Percentiles rank a stretch among this genome's conserved stretches.
Conservation (phyloP, 1,284 basidiomycete genomes). For the Fomes fomentarius region DNA sequence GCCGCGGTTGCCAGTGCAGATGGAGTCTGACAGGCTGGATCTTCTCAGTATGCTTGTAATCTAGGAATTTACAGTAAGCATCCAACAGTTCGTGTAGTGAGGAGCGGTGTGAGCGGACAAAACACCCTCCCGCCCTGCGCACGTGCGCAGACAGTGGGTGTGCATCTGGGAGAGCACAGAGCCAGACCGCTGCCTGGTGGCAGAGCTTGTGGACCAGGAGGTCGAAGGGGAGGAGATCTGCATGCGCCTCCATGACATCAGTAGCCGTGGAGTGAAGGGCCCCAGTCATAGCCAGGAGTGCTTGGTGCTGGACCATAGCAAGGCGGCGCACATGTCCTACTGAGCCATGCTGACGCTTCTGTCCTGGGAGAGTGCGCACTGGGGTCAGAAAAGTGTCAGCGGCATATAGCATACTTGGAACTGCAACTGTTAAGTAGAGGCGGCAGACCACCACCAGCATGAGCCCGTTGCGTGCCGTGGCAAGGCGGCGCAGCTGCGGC, state of each 20-base stretch:
- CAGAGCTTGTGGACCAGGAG: conserved; percentile 25
- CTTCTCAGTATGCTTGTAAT: conserved; percentile 11
- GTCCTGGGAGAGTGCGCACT: no score
- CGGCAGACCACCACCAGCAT: not conserved
- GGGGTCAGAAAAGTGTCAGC: no score
- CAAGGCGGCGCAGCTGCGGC: conserved; percentile 27
- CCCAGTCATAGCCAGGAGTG: conserved; percentile 31
- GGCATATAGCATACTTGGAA: no score
- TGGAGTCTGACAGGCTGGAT: conserved; percentile 12
- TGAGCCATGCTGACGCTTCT: no score
- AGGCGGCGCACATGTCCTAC: no score
- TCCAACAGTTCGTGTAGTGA: conserved; percentile 27
- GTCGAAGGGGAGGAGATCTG: conserved; percentile 39
- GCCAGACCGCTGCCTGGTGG: conserved; percentile 26
- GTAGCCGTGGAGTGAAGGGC: conserved; percentile 39
- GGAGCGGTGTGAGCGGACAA: conserved; percentile 21
- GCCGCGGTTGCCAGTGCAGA: conserved; percentile 6
- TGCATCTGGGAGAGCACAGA: conserved; percentile 35
- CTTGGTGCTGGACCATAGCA: no score
- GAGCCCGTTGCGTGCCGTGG: conserved; percentile 10
- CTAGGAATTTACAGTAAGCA: conserved; percentile 8
- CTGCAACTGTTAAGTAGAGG: no score
- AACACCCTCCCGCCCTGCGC: no score
- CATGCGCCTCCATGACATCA: no score
- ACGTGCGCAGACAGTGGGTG: conserved; percentile 35